Percentiles rank a stretch among this genome's conserved stretches.
These are phyloP conservation scores for Dendrobium huoshanense DNA, from an alignment of 106 monocot species.

Conservation along the genomic window DNA sequence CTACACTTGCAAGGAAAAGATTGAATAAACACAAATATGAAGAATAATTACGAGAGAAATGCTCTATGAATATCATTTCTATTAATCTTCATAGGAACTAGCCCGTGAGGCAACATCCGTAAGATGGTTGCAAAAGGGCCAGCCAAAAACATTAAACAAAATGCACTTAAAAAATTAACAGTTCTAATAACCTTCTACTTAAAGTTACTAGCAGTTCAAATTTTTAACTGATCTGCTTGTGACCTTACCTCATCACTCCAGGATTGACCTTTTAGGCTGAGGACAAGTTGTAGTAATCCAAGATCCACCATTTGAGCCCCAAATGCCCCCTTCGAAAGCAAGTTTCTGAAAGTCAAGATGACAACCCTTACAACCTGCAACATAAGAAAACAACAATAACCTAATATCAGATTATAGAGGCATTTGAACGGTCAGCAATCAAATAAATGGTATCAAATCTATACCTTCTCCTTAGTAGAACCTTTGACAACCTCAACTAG, in stretches of 20 bases:
- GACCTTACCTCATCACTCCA: conserved; percentile 95
- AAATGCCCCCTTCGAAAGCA: conserved; percentile 73
- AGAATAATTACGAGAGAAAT: not conserved
- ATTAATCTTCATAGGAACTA: not conserved
- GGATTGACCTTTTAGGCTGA: conserved; percentile 80
- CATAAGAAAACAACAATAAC: not conserved
- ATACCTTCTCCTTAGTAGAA: conserved; percentile 95
- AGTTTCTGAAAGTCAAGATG: conserved; percentile 79
- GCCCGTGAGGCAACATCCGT: no score
- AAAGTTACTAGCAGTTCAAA: not conserved
- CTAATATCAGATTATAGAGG: not conserved
- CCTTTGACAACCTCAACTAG: conserved; percentile 88
- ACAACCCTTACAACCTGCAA: conserved; percentile 92
- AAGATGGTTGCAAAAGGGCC: no score
- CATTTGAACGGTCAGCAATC: not conserved
- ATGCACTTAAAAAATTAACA: no score
- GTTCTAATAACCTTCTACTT: not conserved
- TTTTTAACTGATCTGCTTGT: not conserved
- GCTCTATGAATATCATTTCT: not conserved
- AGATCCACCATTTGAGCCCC: conserved; percentile 93
- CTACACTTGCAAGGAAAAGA: not conserved
- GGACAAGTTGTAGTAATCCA: conserved; percentile 87
- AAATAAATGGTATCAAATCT: conserved; percentile 3
- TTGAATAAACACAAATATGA: not conserved
- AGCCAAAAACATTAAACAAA: no score